Base-by-base conservation (phyloP, 2,329 filamentous ascomycete species). In the Ciborinia camelliae region DNA sequence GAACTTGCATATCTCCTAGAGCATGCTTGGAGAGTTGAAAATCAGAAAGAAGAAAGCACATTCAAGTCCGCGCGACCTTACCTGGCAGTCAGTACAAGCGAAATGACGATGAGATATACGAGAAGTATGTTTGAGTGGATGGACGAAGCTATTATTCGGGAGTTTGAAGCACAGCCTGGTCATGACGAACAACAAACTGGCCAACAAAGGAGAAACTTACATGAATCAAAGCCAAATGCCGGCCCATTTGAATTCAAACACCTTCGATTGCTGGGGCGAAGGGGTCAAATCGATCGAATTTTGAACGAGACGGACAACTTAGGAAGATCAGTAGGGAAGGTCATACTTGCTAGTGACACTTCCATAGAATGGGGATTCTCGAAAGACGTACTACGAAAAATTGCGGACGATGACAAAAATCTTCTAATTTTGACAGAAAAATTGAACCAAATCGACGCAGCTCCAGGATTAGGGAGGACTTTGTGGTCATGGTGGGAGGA, bases 101-200 rank as follows among this genome's bases (percentile, higher is more conserved):
- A 91, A 65, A 93, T 92, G 68, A 96, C 93, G 0, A 90, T 98
- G 82, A 85, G 92, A 61, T 91, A 97, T 70, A 91, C 94, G 32
- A 85, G 93, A 70, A 97, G 94, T 76, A 96, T 99, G 91, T 81
- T 99, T 39, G 95, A 99, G 75, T 99, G 95, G 95, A 98, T 99
- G 93, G 93, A 98, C 74, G 93, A 97, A 73, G 89, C 88, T 65
- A 96, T 99, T 66, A 90, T 96, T 50, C 88, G 92, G 63, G 94
- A 98, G 72, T 96, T 97, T 67, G 93, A 97, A 75, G 87, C 89
- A 82, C 87, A 55, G 73, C 75, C 37, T 51, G 58, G 58, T 18
- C 58, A 61, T 14, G 58, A 61, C n/a, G 71, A 71, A 14, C 68
- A 71, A n/a, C 77, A 78, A 58, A 66, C 73, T 9, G 78, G 76